phyloP scores from a whole-genome alignment of 2,329 filamentous ascomycete genomes.

The Colletotrichum simmondsii region DNA sequence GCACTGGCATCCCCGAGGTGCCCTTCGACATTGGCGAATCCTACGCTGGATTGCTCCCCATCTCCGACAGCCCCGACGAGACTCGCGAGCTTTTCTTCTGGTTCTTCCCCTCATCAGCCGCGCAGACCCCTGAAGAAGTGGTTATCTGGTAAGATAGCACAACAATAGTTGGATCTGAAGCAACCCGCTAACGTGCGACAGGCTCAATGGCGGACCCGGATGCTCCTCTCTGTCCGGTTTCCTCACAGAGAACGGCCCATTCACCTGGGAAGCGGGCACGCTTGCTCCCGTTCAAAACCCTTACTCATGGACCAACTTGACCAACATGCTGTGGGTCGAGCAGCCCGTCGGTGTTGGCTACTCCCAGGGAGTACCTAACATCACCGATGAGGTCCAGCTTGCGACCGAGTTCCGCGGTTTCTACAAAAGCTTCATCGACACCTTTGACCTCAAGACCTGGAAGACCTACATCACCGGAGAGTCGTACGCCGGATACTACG shows the following conservation, averaged over 20 bases:
- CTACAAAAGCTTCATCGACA: slow-evolving; percentile 80
- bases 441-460: slow-evolving; percentile 73
- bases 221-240: slow-evolving; percentile 74
- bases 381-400: slow-evolving; percentile 73
- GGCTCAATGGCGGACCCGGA: slow-evolving; percentile 49
- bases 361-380: slow-evolving; percentile 71
- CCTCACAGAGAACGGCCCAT: slow-evolving; percentile 81
- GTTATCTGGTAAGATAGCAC: slow-evolving; percentile 61
- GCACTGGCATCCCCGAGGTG: slow-evolving; percentile 74
- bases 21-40: slow-evolving; percentile 75
- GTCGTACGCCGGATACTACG: slow-evolving; percentile 73
- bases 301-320: slow-evolving; percentile 79
- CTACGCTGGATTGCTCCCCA: slow-evolving; percentile 71
- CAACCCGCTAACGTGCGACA: neutral
- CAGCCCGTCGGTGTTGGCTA: slow-evolving; percentile 78
- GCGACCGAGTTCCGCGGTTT: slow-evolving; percentile 82
- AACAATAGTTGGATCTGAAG: rapidly evolving
- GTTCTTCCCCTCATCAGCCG: slow-evolving; percentile 71
- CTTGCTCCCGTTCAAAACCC: slow-evolving; percentile 71
- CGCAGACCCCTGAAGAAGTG: slow-evolving; percentile 64
- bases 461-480: slow-evolving; percentile 82
- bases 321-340: slow-evolving; percentile 82
- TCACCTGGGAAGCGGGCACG: slow-evolving; percentile 78
- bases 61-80: slow-evolving; percentile 61
- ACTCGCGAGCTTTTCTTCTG: slow-evolving; percentile 69